phyloP scores from a whole-genome alignment of 2,329 filamentous ascomycete genomes.

The Aspergillus persii region DNA sequence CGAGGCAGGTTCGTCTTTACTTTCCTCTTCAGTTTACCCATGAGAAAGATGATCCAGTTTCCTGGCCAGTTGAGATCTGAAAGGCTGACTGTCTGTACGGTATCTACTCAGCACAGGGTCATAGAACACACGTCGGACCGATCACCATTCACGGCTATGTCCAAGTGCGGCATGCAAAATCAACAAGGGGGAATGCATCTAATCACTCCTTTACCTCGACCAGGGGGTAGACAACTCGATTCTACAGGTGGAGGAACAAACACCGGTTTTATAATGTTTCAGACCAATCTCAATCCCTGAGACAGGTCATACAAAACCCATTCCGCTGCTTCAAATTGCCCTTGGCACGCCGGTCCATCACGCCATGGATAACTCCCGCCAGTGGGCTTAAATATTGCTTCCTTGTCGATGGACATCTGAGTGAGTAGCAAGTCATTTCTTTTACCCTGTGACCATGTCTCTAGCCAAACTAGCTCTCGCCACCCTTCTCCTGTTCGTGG shows the following conservation, averaged over 20 bases:
- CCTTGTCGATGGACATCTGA: background rate
- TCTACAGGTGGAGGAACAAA: background rate
- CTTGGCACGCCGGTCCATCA: background rate
- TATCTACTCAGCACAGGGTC: no score
- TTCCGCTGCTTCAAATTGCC: background rate
- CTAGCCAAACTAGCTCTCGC: background rate
- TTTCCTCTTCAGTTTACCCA: background rate
- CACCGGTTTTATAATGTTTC: background rate
- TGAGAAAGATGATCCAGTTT: background rate
- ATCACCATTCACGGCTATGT: background rate
- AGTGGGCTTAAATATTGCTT: background rate
- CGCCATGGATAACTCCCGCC: background rate
- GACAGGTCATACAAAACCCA: background rate
- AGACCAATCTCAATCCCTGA: background rate
- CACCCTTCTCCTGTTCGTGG: background rate
- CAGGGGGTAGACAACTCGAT: background rate
- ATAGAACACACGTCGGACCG: background rate
- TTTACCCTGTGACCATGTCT: background rate
- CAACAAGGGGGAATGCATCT: background rate
- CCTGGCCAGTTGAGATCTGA: background rate
- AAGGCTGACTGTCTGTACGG: no score
- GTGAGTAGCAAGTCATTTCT: background rate
- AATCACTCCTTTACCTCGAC: background rate
- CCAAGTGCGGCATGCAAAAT: background rate
- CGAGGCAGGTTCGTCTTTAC: background rate